phyloP scores from a whole-genome alignment of 2,329 filamentous ascomycete species.

The Microcyclospora tardicrescens region DNA sequence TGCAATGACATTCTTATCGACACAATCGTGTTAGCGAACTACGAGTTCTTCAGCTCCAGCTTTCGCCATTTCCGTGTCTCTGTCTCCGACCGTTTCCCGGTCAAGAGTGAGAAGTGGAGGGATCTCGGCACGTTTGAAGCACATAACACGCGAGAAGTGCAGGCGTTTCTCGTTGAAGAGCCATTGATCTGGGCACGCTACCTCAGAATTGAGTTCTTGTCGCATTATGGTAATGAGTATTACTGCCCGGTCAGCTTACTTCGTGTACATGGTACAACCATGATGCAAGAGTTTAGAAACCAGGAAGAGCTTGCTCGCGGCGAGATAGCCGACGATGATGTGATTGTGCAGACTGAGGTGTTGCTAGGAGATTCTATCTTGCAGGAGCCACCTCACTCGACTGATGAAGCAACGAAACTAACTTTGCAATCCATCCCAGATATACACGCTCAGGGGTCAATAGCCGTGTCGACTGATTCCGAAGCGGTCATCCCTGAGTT shows the following conservation, averaged over 20 bases:
- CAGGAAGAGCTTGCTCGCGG: slow-evolving; percentile 55
- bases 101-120: slow-evolving; percentile 85
- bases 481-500: too few relatives aligned
- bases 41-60: slow-evolving; percentile 98
- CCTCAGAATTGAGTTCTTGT: slow-evolving; percentile 78
- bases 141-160: slow-evolving; percentile 81
- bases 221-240: slow-evolving; percentile 90
- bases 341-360: background rate
- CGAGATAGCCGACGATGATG: slow-evolving; percentile 50
- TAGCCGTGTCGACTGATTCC: too few relatives aligned
- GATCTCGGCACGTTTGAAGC: slow-evolving; percentile 81
- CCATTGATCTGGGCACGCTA: slow-evolving; percentile 94
- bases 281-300: slow-evolving; percentile 88
- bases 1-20: slow-evolving; percentile 81
- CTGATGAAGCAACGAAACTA: slow-evolving; percentile 1
- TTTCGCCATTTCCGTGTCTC: slow-evolving; percentile 82
- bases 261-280: slow-evolving; percentile 81
- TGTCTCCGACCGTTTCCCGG: slow-evolving; percentile 87
- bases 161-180: slow-evolving; percentile 87
- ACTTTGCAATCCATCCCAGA: slow-evolving; percentile 3
- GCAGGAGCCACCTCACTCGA: slow-evolving; percentile 3
- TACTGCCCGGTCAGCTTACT: slow-evolving; percentile 89
- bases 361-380: background rate
- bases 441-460: background rate
- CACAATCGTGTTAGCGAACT: slow-evolving; percentile 93